Evolutionary conservation across 2,329 filamentous ascomycete species (phyloP), one percentile per base, ranked within the genome.

Genomic region (Ceratocystis albifundus): DNA sequence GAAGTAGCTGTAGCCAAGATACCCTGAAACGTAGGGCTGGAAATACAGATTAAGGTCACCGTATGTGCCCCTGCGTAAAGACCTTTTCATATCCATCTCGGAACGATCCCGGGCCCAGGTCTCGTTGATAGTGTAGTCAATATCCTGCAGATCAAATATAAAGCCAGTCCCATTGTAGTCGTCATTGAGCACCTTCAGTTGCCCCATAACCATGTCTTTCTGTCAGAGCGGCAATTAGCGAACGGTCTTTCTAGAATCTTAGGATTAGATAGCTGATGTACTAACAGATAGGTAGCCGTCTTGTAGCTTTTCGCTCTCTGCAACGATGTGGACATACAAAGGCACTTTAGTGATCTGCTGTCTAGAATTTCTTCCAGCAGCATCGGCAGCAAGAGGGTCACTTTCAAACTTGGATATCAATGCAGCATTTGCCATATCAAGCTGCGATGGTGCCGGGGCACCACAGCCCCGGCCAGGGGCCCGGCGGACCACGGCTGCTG

Each of bases 1-100:
- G 74, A 78, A 79, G 74, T 78, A 79, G 74, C 76, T 79, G 73
- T 79, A 78, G 12, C 79, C 77, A 7, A 80, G 73, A 61, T 75
- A 71, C 63, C 72, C 72, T 62, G 71, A 73, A 57, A 79, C 71
- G 59, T 71, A 68, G 22, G 71, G 71, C 64, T 77, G 72, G 57
- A 75, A 74, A 67, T 77, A 75, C 48, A 78, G 70, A 70, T 73
- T 76, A 5, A 76, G 73, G n/a, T 71, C 71, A 28, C 68, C 68
- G 72, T 80, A 80, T 67, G 74, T 73, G 61, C 79, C 79, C 72
- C 77, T 74, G 68, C 77, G 77, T 8, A 81, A 78, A 30, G 74
- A 70, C 48, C 67, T 71, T 75, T 80, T 80, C 78, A 80, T 80
- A 1, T 69, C 72, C 64, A 74, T 64, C 67, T 79, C 76, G n/a